Evolutionary conservation across 2,329 filamentous ascomycete species (phyloP), one percentile per base, ranked within the genome.

Genomic region (Davidsoniella eucalypti): DNA sequence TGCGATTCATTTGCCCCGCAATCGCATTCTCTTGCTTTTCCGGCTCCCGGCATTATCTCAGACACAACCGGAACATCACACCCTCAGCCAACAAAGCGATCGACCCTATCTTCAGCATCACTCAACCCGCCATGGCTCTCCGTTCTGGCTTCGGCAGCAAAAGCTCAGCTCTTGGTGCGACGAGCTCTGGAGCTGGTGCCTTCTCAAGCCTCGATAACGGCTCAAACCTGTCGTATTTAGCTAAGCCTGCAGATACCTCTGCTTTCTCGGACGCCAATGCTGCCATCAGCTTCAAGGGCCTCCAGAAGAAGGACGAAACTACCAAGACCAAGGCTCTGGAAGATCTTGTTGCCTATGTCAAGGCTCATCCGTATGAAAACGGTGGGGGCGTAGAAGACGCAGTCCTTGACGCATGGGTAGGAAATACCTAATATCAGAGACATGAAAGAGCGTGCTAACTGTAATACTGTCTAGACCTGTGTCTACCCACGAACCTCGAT

Each of bases 241-340:
- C 84, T 49, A 87, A 94, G 59, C 85, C 87, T 8, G 84, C 85
- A 44, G 83, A 94, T 59, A 77, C 94, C 57, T 78, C 80, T 33
- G 69, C 68, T 41, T 78, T 98, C 53, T 82, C 80, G 42, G 81
- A 94, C 58, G 75, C 87, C 6, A 84, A 92, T 59, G 71, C 90
- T 37, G 78, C 90, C 37, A 87, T 96, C 12, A 78, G 81, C n/a
- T 86, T 95, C 67, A 94, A 95, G 65, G 94, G 93, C 58, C 67
- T 95, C 3, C 73, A 81, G 47, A 98, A 96, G 67, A 94, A 92
- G 65, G 90, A 95, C 67, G 82, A 81, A 59, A 94, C 80, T 9
- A 98, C 92, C 37, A 94, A 94, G 62, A 74, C 82, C 6, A 94
- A 90, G 63, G 90, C 86, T 0, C 69, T 98, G 25, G 88, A 96